These are phyloP conservation scores for Lodderomyces orthopsilosis DNA, from an alignment of 1,139 yeast genomes.

Conservation along the genomic window DNA sequence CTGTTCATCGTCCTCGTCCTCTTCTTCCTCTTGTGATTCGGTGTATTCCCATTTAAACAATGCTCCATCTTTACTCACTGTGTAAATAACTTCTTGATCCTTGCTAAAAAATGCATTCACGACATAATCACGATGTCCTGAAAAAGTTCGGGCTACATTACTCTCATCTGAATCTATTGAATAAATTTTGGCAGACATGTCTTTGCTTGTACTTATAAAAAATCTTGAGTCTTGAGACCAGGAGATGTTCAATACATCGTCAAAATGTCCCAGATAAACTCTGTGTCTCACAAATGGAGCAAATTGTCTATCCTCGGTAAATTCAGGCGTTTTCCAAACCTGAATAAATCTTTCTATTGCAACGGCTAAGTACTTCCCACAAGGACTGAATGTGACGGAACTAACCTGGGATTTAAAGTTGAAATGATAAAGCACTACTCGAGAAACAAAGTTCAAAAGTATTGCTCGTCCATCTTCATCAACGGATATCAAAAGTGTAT, in stretches of 20 bases:
- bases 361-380: slow-evolving; percentile 83
- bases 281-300: slow-evolving; percentile 93
- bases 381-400: slow-evolving; percentile 82
- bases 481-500: slow-evolving; percentile 76
- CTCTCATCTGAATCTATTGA: slow-evolving; percentile 74
- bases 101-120: slow-evolving; percentile 81
- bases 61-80: slow-evolving; percentile 94
- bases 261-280: slow-evolving; percentile 89
- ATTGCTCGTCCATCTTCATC: slow-evolving; percentile 95
- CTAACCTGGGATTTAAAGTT: slow-evolving; percentile 79
- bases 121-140: slow-evolving; percentile 92
- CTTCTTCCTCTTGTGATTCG: slow-evolving; percentile 41
- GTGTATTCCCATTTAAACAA: slow-evolving; percentile 87
- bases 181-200: slow-evolving; percentile 84
- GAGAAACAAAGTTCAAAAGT: slow-evolving; percentile 75
- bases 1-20: slow-evolving; percentile 37
- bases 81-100: slow-evolving; percentile 84
- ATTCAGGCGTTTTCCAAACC: slow-evolving; percentile 90
- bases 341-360: slow-evolving; percentile 82
- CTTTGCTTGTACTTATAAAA: slow-evolving; percentile 82
- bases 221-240: slow-evolving; percentile 94
- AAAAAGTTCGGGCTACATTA: slow-evolving; percentile 78
- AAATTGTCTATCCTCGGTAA: slow-evolving; percentile 75
- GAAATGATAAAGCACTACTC: slow-evolving; percentile 92
- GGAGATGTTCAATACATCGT: slow-evolving; percentile 70